Evolutionary conservation across 768 basidiomycete genomes (phyloP), one percentile per base, ranked within the genome.

Genomic region (Auriscalpium vulgare): DNA sequence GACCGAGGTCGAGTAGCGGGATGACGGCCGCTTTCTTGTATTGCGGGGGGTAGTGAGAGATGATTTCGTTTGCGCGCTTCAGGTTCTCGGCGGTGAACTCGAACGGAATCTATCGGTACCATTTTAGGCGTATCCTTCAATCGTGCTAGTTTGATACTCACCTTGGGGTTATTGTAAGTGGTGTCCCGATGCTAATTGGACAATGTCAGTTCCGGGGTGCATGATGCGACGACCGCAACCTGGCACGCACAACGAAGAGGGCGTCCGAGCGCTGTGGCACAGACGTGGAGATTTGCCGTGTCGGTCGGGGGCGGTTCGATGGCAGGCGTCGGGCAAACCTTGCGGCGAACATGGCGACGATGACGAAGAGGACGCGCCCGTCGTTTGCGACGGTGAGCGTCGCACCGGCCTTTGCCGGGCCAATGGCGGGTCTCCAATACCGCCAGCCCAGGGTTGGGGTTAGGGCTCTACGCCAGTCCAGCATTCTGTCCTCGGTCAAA

Each of bases 21-120:
- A 99, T 97, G 63, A 92, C 87, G 34, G 97, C 97, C 16, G 94
- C 95, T 72, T 99, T 99, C 81, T 93, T 97, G 81, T 98, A 99
- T 67, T 97, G 95, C 53, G 91, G 81, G 19, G 95, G 95, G 76
- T 99, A 99, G 63, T 84, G 85, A 44, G 89, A 78, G 69, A 98
- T 91, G 73, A 98, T 89, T 69, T 91, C 87, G 59, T 94, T 65
- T 0, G 93, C 94, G 37, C 82, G 81, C 76, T 90, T 90, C 72
- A 85, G 65, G 75, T 95, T 97, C 66, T 85, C 87, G 0, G 80
- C 66, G 56, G 78, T 76, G 74, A 95, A 95, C 63, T 88, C 81
- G 72, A 99, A 99, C 10, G 88, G 80, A 72, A 97, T 95, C 92
- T 97, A 59, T 14, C 19, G 48, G 44, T 57, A 2, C 54, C 50